A percentile compares a stretch with the other conserved stretches of the same genome.
phyloP scores from a whole-genome alignment of 768 basidiomycete species.

The Boletus sp. region DNA sequence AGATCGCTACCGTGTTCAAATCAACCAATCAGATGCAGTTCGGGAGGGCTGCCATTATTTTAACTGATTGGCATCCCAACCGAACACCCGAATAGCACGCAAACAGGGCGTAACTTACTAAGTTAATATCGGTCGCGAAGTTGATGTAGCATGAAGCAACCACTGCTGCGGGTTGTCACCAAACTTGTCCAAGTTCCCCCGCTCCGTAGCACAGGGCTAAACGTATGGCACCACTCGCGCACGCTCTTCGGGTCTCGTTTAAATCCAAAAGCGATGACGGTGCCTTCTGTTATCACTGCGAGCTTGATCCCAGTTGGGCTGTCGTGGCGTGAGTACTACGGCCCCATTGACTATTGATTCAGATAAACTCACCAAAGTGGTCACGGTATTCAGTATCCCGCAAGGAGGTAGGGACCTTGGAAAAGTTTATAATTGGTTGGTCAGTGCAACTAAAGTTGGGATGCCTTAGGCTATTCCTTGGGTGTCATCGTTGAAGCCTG shows the following conservation, averaged over 20 bases:
- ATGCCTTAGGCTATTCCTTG: conserved; percentile 52
- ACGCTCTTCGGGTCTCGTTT: conserved; percentile 24
- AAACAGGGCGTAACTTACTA: too few relatives aligned
- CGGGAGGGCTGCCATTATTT: too few relatives aligned
- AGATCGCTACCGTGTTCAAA: too few relatives aligned
- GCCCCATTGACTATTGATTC: background rate
- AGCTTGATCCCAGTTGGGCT: conserved; percentile 47
- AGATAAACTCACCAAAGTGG: background rate
- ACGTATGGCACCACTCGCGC: conserved; percentile 18
- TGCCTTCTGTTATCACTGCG: conserved; percentile 23
- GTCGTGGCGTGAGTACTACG: conserved; percentile 43
- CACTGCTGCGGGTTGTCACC: background rate
- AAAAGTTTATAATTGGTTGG: too few relatives aligned
- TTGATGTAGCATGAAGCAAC: too few relatives aligned
- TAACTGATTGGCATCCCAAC: too few relatives aligned
- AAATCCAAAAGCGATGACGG: conserved; percentile 21
- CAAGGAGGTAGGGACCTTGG: conserved; percentile 45
- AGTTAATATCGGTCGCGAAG: too few relatives aligned
- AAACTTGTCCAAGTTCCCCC: background rate
- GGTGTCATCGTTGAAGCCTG: conserved; percentile 55
- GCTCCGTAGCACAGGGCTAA: too few relatives aligned
- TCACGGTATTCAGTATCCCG: conserved; percentile 39
- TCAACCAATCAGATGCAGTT: too few relatives aligned
- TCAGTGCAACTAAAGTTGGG: background rate
- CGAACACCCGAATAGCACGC: too few relatives aligned